Evolutionary conservation across 129 eudicot species (phyloP), one percentile per base, ranked within the genome.

Genomic region (Escallonia rubra): DNA sequence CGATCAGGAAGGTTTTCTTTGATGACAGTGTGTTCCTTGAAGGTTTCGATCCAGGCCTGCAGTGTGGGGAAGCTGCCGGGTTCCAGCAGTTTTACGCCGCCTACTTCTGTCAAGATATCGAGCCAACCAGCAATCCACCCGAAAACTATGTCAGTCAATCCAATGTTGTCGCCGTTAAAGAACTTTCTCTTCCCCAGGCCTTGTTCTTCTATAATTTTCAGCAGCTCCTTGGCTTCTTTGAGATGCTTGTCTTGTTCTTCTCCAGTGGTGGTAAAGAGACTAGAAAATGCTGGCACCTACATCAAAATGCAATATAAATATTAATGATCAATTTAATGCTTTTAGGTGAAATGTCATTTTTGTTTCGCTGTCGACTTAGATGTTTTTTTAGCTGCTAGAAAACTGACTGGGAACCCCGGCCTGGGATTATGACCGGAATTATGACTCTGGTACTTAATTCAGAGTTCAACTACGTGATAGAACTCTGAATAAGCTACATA

Each of bases 201-300:
- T 3, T 75, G 54, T 56, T 75, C 69, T 23, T 67, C 74, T 15
- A 61, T 56, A 8, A 59, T 61, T 45, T 50, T 66, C 23, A 74
- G 66, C 43, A 59, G 43, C 44, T 66, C 48, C n/a, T 39, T 42
- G 46, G 64, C 60, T 23, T 64, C 64, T 61, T 68, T 51, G 15
- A 34, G 52, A 12, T 73, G 73, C 56, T 74, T 74, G 45, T 8
- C 67, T 67, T 67, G 78, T 39, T 46, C 79, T 13, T 74, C 79
- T 41, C 72, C 72, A 11, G 54, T 50, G 0, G 59, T 46, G 39
- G 11, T 8, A 10, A 64, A 73, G 10, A 65, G n/a, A 40, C 13
- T 13, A 42, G 14, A 65, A 6, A 66, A 53, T 44, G 59, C 6
- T 3, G 59, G 16, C 9, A 53, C 68, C 71, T 73, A 12, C 43